Base-by-base conservation (phyloP, 306 rosid species). In the Lathyrus sativus region DNA sequence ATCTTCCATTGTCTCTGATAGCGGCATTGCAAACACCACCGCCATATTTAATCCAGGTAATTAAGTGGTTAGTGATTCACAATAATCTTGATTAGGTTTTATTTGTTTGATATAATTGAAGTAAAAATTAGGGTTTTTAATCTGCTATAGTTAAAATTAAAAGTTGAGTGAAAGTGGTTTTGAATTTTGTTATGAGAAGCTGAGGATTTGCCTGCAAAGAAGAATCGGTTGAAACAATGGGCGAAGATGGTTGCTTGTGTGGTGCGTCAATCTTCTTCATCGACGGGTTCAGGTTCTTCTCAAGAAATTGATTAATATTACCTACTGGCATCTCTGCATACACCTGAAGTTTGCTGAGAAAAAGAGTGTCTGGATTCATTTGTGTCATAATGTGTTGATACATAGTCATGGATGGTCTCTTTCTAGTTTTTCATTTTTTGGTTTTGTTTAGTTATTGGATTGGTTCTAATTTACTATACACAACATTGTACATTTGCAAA, bases 221-320 rank as follows among this genome's bases (percentile, higher is more conserved):
- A 91, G 88, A 82, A 69, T 75, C 84, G 89, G 46, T 71, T 91
- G 81, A 78, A 74, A 61, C 92, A 83, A 69, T 91, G 97, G 97
- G 96, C 96, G 8, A 87, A 78, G 46, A 80, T 86, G 58, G 97
- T 88, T 8, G 96, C 85, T 24, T 91, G 88, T 78, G 62, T 80
- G 45, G 84, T 78, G 63, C 76, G 83, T 38, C 76, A 87, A 62
- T 81, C 85, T 12, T 61, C 84, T 2, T 17, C 68, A 1, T 28
- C 62, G 26, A 11, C 22, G 6, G 19, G n/a, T 42, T n/a, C 77
- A 14, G 2, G 24, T 7, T 1, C 5, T 1, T 13, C 12, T 4
- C 39, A 49, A 10, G 51, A 37, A 26, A 10, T 7, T 64, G 26
- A 54, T 68, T 62, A 38, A 49, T 43, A 17, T 6, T 49, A 13